Evolutionary conservation across 2,329 filamentous ascomycete species (phyloP).

Genomic region (Xylariales sp.): DNA sequence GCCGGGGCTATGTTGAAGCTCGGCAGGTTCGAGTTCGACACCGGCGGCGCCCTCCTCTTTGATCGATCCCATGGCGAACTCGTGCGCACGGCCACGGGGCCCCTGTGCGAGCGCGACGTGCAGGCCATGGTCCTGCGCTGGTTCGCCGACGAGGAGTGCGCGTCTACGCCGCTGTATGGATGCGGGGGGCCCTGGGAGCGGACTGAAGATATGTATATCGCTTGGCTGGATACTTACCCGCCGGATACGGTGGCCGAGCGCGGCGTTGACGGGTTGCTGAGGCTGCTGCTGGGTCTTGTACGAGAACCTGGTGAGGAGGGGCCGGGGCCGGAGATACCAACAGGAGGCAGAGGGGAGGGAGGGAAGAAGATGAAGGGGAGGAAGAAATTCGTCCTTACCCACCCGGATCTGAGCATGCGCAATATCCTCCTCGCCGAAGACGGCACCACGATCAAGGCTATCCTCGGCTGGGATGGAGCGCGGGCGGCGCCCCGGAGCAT

Average conservation of each 20-base stretch:
- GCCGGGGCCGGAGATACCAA: background rate
- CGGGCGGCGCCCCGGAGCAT: conserved; percentile 40
- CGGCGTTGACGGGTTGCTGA: conserved; percentile 41
- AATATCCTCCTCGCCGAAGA: conserved; percentile 43
- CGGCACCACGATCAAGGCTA: conserved; percentile 38
- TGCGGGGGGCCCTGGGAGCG: conserved; percentile 36
- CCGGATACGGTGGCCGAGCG: conserved; percentile 26
- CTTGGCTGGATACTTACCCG: conserved; percentile 37
- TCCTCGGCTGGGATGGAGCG: conserved; percentile 46
- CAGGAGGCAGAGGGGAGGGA: background rate
- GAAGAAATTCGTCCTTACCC: conserved; percentile 43
- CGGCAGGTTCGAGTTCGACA: conserved; percentile 38
- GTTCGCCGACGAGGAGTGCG: conserved; percentile 38
- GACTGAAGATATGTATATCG: conserved; percentile 37
- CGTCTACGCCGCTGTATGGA: conserved; percentile 34
- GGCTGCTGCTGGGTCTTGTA: conserved; percentile 38
- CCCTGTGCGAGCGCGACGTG: conserved; percentile 38
- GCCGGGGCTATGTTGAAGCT: conserved; percentile 42
- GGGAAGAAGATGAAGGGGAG: background rate
- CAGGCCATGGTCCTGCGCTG: conserved; percentile 44
- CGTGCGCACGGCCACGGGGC: conserved; percentile 26
- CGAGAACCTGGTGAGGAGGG: conserved; percentile 35
- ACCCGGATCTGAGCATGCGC: conserved; percentile 43
- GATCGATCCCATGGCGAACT: conserved; percentile 28
- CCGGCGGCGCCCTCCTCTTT: conserved; percentile 41